phyloP scores from a whole-genome alignment of 176 grass and related monocot species.

The Aegilops umbellulata region DNA sequence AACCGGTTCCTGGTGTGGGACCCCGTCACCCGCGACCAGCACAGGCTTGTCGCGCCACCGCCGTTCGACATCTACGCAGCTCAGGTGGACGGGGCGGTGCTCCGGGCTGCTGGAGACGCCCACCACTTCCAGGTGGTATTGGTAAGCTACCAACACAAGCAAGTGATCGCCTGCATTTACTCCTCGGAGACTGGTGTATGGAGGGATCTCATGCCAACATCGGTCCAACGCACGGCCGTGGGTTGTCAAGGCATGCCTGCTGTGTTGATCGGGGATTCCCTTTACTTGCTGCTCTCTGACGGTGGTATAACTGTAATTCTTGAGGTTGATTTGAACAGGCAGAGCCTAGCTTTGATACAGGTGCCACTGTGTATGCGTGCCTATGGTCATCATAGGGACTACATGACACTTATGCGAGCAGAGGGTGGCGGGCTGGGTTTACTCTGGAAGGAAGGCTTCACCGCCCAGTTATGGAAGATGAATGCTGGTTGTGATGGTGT shows the following conservation, averaged over 20 bases:
- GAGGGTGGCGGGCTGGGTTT: neutral
- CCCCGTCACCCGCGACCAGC: neutral
- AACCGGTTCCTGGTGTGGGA: neutral
- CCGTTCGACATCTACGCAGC: neutral
- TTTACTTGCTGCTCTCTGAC: neutral
- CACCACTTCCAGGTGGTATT: neutral
- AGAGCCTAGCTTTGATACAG: neutral
- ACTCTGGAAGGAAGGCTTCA: neutral
- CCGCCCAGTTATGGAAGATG: neutral
- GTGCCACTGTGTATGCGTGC: too few relatives aligned
- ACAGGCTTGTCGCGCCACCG: neutral
- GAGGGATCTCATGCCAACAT: neutral
- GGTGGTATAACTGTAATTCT: neutral
- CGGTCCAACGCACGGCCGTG: neutral
- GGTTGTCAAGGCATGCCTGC: neutral
- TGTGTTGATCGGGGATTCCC: neutral
- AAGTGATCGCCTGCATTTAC: neutral
- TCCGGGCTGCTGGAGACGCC: neutral
- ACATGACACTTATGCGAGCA: neutral
- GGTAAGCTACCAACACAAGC: neutral
- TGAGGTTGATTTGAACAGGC: neutral
- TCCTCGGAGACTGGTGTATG: neutral
- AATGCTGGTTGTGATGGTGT: neutral
- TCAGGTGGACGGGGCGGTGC: neutral
- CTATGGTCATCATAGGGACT: too few relatives aligned